These are phyloP conservation scores for Pythium guiyangense DNA, from an alignment of 352 stramenopile genomes.

Conservation along the genomic window DNA sequence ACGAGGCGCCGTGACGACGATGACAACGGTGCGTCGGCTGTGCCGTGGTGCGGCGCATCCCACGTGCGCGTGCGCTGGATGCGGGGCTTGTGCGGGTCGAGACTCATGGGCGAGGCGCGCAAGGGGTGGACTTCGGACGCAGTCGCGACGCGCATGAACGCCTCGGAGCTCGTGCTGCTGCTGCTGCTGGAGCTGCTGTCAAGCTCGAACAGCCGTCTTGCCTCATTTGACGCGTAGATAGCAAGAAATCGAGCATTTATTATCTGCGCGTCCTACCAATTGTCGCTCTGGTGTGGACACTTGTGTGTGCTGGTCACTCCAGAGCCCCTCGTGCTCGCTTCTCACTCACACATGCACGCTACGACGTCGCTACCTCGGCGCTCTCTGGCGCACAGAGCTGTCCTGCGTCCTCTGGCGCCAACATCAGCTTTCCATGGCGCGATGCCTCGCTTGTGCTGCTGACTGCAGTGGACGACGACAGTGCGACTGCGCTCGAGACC, in stretches of 20 bases:
- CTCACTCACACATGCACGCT: too few species aligned
- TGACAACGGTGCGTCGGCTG: neutral
- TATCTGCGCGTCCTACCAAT: neutral
- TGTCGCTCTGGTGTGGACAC: neutral
- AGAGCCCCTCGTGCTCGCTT: too few species aligned
- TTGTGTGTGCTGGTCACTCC: too few species aligned
- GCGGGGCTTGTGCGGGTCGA: conserved; percentile 14
- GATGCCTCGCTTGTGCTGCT: neutral
- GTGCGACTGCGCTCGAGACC: neutral
- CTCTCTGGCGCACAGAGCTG: neutral
- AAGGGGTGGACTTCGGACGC: conserved; percentile 23
- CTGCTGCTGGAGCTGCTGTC: too few species aligned
- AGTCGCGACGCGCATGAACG: conserved; percentile 11
- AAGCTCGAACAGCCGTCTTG: conserved; percentile 1
- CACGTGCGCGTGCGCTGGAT: conserved; percentile 19
- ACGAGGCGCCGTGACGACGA: conserved; percentile 23
- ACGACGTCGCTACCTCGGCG: too few species aligned
- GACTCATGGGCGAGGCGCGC: conserved; percentile 14
- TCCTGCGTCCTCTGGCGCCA: neutral
- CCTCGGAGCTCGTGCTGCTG: neutral
- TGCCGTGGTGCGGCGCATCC: conserved; percentile 8
- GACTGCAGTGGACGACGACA: neutral
- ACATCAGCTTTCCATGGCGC: neutral
- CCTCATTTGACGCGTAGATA: neutral
- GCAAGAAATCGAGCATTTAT: neutral